Conservation (phyloP, 2,329 filamentous ascomycete species). For the Eutypa lata region DNA sequence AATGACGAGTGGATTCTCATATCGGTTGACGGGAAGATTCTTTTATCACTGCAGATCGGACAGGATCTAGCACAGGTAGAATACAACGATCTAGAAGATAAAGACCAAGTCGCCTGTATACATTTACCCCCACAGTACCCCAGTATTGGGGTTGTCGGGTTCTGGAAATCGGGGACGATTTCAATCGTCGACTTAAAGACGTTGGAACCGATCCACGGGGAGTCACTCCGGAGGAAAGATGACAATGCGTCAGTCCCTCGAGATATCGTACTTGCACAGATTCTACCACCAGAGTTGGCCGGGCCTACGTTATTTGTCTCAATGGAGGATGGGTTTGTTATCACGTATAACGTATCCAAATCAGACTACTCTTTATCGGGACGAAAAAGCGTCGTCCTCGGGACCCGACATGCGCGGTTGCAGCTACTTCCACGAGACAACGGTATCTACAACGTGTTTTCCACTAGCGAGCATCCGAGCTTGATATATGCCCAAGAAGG, state of each 20-base stretch:
- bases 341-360: constrained; percentile 73
- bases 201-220: constrained; percentile 63
- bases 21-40: constrained; percentile 69
- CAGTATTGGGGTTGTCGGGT: constrained; percentile 74
- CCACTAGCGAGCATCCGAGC: constrained; percentile 90
- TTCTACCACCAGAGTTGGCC: constrained; percentile 58
- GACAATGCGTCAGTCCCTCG: constrained; percentile 78
- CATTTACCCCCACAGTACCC: constrained; percentile 65
- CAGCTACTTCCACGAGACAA: constrained; percentile 69
- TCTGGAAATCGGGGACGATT: constrained; percentile 81
- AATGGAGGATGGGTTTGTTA: constrained; percentile 87
- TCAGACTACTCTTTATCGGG: constrained; percentile 61
- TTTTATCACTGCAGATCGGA: constrained; percentile 66
- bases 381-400: constrained; percentile 79
- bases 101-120: constrained; percentile 82
- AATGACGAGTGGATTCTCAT: constrained; percentile 69
- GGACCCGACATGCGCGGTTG: constrained; percentile 80
- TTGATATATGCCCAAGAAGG: constrained; percentile 88
- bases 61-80: constrained; percentile 55
- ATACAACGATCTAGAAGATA: constrained; percentile 58
- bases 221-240: constrained; percentile 55
- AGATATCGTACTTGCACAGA: constrained; percentile 74
- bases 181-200: constrained; percentile 68
- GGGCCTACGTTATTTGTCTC: constrained; percentile 81
- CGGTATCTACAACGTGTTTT: constrained; percentile 77